Base-by-base conservation (phyloP, 2,329 filamentous ascomycete genomes). In the Diaporthe vaccinii region DNA sequence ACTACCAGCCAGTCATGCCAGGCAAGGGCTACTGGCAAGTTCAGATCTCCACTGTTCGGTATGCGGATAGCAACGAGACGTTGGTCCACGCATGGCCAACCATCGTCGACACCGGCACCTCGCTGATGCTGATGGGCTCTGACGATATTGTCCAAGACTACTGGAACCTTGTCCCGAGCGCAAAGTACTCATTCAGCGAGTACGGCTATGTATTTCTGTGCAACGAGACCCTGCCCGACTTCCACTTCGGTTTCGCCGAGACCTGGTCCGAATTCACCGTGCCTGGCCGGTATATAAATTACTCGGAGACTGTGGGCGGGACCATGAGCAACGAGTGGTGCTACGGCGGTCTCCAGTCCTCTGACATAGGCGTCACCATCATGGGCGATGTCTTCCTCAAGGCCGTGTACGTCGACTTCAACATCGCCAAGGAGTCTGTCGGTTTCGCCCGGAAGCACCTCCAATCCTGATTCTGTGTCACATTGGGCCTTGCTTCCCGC, bases 371-470 rank as follows among this genome's bases (percentile, higher is more conserved):
- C 34, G 87, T 92, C 77, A 91, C 88, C 74, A 95, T 97, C 80
- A 90, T 96, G 74, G 95, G 95, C 14, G 94, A 96, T 76, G 87
- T 94, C 74, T 94, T 95, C 85, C 88, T 97, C 78, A 97, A 97
- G 90, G 90, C 90, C 73, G 87, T 94, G 77, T 95, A 93, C 81
- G 91, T 93, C 41, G 91, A 95, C 65, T 95, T 95, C 82, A 93
- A 95, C 81, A 83, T 87, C 8, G 83, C 82, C 28, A 84, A 84
- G 7, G 84, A 85, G 75, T 82, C 84, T 62, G 80, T 91, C 39
- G 87, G 87, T 1, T 85, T 89, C 75, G 87, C 86, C 65, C 84
- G 84, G 76, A 89, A 89, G 82, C 74, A 79, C 17, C 79, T 87
- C 51, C 74, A 80, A 44, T 76, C 75, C 28, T 79, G 72, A 70